Conservation (phyloP, 495 filamentous ascomycete genomes). For the Hypoxylon lienhwacheense region DNA sequence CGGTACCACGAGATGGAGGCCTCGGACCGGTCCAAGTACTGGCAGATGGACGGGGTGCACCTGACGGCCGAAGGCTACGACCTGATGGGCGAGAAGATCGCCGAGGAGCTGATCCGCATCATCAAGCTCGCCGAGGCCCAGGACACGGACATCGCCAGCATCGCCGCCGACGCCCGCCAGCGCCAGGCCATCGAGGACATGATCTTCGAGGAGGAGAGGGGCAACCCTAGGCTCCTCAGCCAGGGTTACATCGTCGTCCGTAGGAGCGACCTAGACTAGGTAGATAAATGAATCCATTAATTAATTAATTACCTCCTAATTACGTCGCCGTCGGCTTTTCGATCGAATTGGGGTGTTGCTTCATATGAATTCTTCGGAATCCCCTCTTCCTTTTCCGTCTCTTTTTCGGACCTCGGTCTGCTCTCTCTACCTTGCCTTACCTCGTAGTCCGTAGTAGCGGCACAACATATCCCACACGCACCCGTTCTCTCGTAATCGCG, state of each 20-base stretch:
- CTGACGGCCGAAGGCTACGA: conserved; percentile 62
- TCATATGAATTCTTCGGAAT: no score
- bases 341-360: no score
- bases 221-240: conserved; percentile 43
- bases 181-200: conserved; percentile 44
- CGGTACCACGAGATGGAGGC: conserved; percentile 54
- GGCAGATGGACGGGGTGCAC: conserved; percentile 63
- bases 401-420: no score
- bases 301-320: not conserved
- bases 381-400: no score
- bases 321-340: no score
- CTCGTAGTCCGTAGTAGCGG: no score
- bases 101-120: conserved; percentile 48
- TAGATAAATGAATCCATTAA: conserved; percentile 11
- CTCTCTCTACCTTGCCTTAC: no score
- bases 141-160: conserved; percentile 31
- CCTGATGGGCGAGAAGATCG: conserved; percentile 58
- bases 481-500: no score
- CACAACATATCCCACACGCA: no score
- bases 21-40: conserved; percentile 50
- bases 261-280: conserved; percentile 46
- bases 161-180: conserved; percentile 30
- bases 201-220: conserved; percentile 48
- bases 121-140: conserved; percentile 44
- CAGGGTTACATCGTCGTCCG: conserved; percentile 53